phyloP scores from a whole-genome alignment of 129 eudicot species.

The Tagetes patula region DNA sequence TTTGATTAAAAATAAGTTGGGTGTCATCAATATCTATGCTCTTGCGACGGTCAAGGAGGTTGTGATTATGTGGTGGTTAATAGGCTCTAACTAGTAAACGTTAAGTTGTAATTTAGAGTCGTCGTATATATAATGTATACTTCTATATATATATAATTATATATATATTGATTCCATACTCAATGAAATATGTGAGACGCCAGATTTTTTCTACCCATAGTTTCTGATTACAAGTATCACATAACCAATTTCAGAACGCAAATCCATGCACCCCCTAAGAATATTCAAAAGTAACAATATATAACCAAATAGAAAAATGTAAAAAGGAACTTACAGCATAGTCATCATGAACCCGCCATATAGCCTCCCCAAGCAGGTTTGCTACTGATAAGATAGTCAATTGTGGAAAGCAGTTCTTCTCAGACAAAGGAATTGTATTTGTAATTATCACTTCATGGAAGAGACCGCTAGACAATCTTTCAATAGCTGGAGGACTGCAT shows the following conservation, averaged over 20 bases:
- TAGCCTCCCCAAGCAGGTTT: conserved; percentile 91
- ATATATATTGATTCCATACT: background rate
- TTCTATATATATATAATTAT: too few species aligned
- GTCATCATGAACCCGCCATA: conserved; percentile 98
- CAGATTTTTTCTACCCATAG: background rate
- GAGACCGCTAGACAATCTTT: conserved; percentile 90
- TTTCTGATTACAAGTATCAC: background rate
- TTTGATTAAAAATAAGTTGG: too few species aligned
- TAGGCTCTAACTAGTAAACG: too few species aligned
- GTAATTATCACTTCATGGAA: conserved; percentile 96
- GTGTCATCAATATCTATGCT: too few species aligned
- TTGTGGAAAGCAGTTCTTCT: conserved; percentile 82
- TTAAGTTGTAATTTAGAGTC: too few species aligned
- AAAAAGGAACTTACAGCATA: conserved; percentile 62
- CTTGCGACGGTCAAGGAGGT: too few species aligned
- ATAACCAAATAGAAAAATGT: conserved; percentile 4
- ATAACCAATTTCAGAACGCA: background rate
- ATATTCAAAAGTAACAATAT: background rate
- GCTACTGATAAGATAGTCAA: conserved; percentile 90
- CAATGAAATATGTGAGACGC: background rate
- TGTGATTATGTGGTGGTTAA: too few species aligned
- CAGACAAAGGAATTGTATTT: conserved; percentile 81
- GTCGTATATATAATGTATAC: too few species aligned
- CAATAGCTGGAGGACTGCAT: conserved; percentile 94
- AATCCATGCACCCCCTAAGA: background rate